phyloP scores from a whole-genome alignment of 768 basidiomycete species.

The Pleurotus tuoliensis region DNA sequence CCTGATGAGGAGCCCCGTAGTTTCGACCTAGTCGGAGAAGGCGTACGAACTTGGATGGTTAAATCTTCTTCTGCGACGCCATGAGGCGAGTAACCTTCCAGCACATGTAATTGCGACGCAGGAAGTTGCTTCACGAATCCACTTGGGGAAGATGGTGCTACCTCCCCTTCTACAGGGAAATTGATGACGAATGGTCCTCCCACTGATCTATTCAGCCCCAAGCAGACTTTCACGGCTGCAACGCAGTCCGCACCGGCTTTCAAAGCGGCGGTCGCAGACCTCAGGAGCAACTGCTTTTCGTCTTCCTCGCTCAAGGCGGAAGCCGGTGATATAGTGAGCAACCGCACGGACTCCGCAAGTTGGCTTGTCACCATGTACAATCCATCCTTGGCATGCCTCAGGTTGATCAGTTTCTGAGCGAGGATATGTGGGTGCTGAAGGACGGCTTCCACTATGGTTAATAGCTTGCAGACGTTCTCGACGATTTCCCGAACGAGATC shows the following conservation, averaged over 20 bases:
- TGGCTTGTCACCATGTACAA: constrained; percentile 81
- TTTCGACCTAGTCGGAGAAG: constrained; percentile 24
- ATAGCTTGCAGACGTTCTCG: constrained; percentile 86
- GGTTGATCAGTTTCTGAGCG: constrained; percentile 53
- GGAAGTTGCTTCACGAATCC: constrained; percentile 40
- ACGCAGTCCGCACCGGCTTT: constrained; percentile 89
- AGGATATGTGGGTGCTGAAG: constrained; percentile 72
- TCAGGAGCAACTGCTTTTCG: constrained; percentile 73
- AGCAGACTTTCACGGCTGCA: constrained; percentile 77
- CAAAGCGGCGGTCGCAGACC: constrained; percentile 83
- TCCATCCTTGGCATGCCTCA: constrained; percentile 71
- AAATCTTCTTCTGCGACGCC: constrained; percentile 53
- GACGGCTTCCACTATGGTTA: constrained; percentile 89
- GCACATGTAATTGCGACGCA: constrained; percentile 29
- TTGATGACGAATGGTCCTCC: constrained; percentile 67
- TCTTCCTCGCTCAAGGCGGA: constrained; percentile 67
- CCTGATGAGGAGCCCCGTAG: constrained; percentile 39
- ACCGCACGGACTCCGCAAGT: constrained; percentile 85
- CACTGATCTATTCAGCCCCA: constrained; percentile 49
- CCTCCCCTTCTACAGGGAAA: constrained; percentile 48
- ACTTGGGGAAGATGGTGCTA: constrained; percentile 40
- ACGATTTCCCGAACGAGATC: constrained; percentile 94
- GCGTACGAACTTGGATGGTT: constrained; percentile 49
- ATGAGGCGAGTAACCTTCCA: constrained; percentile 33
- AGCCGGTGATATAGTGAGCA: constrained; percentile 54